phyloP scores from a whole-genome alignment of 1,139 yeast species.

The Kodamaea fungicola region DNA sequence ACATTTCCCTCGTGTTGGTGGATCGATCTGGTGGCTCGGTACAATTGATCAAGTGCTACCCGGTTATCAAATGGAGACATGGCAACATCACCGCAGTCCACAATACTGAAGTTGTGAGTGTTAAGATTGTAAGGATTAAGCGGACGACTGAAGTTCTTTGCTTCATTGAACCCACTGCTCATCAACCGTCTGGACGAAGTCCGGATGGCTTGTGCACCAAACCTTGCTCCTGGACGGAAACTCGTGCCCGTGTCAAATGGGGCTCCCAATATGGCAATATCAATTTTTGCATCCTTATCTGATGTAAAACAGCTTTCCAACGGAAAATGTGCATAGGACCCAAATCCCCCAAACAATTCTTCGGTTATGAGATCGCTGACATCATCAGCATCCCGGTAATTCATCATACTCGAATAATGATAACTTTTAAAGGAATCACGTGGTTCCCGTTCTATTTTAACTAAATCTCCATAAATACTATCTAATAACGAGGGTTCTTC shows the following conservation, averaged over 20 bases:
- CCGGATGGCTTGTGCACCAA: constrained; percentile 48
- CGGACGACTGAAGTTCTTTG: constrained; percentile 10
- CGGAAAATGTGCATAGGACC: constrained; percentile 44
- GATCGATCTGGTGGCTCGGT: constrained; percentile 48
- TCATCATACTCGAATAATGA: constrained; percentile 13
- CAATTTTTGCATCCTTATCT: constrained; percentile 19
- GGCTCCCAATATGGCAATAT: constrained; percentile 50
- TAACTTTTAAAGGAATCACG: too few relatives aligned
- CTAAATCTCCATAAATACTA: constrained; percentile 23
- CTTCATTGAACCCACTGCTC: constrained; percentile 20
- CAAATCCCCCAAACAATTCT: constrained; percentile 39
- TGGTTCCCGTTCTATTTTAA: background rate
- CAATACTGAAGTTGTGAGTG: constrained; percentile 32
- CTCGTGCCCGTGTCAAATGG: constrained; percentile 52
- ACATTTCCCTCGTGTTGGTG: constrained; percentile 28
- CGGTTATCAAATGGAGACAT: constrained; percentile 56
- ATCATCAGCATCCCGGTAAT: constrained; percentile 36
- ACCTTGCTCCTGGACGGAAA: constrained; percentile 48
- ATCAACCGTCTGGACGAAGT: constrained; percentile 38
- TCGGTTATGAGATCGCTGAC: constrained; percentile 27
- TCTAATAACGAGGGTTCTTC: constrained; percentile 20
- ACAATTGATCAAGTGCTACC: constrained; percentile 50
- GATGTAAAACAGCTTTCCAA: constrained; percentile 35
- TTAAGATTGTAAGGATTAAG: constrained; percentile 15
- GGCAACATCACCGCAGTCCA: constrained; percentile 57